Evolutionary conservation across 2,329 filamentous ascomycete species (phyloP).

Genomic region (Alternaria hordeiaustralica): DNA sequence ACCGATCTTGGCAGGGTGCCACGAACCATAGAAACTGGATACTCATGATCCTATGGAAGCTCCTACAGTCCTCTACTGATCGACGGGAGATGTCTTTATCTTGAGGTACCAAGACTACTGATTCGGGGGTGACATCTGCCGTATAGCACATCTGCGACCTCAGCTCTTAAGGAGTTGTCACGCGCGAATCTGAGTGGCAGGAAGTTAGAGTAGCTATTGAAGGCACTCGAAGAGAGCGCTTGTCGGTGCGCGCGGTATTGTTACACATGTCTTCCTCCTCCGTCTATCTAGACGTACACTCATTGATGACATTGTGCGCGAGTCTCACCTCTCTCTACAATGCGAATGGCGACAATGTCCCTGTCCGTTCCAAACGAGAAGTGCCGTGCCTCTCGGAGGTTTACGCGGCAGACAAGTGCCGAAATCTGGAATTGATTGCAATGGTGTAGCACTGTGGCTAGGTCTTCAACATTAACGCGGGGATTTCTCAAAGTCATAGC

Average conservation of each 20-base stretch:
- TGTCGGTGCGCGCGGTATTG: not conserved
- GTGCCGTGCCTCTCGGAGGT: constrained; percentile 7
- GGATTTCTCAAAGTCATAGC: not conserved
- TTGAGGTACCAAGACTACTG: not conserved
- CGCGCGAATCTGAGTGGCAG: not conserved
- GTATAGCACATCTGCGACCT: constrained; percentile 5
- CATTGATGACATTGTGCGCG: not conserved
- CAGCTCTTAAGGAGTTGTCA: not conserved
- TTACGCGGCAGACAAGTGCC: constrained; percentile 9
- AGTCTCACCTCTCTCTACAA: not conserved
- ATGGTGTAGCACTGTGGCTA: not conserved
- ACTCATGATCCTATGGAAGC: not conserved
- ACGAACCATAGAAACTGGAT: not conserved
- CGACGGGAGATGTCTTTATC: not conserved
- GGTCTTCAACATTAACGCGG: not conserved
- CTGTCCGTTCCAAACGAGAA: not conserved
- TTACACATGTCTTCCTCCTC: not conserved
- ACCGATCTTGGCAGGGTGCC: not conserved
- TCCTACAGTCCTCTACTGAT: not conserved
- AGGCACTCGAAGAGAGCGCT: not conserved
- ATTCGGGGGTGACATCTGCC: not conserved
- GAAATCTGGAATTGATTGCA: constrained; percentile 5
- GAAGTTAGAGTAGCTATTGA: not conserved
- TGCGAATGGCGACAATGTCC: not conserved
- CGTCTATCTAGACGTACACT: not conserved